Evolutionary conservation across 352 stramenopile genomes (phyloP), one percentile per base, ranked within the genome.

Genomic region (Phytopythium aichiense): DNA sequence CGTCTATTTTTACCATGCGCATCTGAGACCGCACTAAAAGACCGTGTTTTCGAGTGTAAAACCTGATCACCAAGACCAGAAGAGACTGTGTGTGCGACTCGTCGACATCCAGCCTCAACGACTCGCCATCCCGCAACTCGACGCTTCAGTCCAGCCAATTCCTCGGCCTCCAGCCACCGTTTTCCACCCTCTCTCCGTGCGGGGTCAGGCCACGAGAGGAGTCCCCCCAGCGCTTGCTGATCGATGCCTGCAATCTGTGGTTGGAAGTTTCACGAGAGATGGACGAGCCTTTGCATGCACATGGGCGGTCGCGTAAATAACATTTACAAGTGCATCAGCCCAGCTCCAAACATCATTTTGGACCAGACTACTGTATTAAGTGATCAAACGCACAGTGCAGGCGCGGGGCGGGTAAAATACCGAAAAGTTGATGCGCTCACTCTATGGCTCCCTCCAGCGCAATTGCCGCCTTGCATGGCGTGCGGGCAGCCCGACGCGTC

Each of bases 91-190:
- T 16, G 42, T 15, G n/a, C 42, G 20, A 16, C 4, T 12, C 18
- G 42, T 23, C 18, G 18, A 5, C 7, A 7, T 6, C 5, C 38
- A 22, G 16, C 35, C 16, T 45, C 40, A 45, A 45, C 40, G n/a
- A 20, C 15, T 43, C 38, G 38, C 2, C 15, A 20, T 45, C 4
- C 40, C 28, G n/a, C 40, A 52, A 52, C 13, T 52, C 46, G n/a
- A 52, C 46, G 23, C 46, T n/a, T 52, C 46, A 52, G 30, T 18
- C 46, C n/a, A 22, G 46, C n/a, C 46, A 31, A 52, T 52, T 33
- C 46, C n/a, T 0, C n/a, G 40, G 0, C 16, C 40, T 4, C 40
- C 12, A 45, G 16, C n/a, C 40, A 20, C 40, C 28, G 28, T 20
- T 45, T 45, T 22, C 16, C 40, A 22, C 40, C 40, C 16, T 22